These are phyloP conservation scores for Jackrogersella minutella DNA, from an alignment of 495 filamentous ascomycete genomes.

Conservation along the genomic window DNA sequence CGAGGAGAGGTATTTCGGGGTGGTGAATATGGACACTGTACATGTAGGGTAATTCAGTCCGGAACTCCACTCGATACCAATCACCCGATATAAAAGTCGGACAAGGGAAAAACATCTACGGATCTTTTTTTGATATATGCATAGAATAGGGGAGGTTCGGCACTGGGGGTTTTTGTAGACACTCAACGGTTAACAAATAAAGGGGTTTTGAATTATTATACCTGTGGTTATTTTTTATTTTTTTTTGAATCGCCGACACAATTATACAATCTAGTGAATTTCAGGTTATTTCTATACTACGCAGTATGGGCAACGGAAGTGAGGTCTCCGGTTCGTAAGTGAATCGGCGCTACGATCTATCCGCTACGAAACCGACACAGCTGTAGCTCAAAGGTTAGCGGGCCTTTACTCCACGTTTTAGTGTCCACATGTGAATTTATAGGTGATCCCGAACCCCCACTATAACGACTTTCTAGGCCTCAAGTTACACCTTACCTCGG, in stretches of 20 bases:
- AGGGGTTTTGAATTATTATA: constrained; percentile 1
- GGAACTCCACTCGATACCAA: constrained; percentile 41
- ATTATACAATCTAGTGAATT: too few species aligned
- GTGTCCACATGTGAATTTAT: constrained; percentile 1
- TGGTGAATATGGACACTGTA: constrained; percentile 26
- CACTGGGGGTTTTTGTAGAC: constrained; percentile 1
- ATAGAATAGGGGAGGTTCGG: constrained; percentile 17
- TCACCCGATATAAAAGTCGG: constrained; percentile 19
- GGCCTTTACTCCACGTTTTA: too few species aligned
- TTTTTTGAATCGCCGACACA: too few species aligned
- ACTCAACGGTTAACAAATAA: constrained; percentile 18
- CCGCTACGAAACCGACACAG: constrained; percentile 11
- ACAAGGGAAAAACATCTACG: constrained; percentile 13
- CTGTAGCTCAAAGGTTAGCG: constrained; percentile 4
- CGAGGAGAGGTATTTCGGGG: not conserved
- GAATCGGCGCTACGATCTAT: constrained; percentile 16
- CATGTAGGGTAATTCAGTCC: constrained; percentile 35
- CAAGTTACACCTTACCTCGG: constrained; percentile 8
- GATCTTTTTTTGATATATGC: too few species aligned
- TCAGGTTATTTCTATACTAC: too few species aligned
- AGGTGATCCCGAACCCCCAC: not conserved
- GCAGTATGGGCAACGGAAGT: too few species aligned
- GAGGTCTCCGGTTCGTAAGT: too few species aligned
- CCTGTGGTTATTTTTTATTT: not conserved
- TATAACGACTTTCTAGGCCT: not conserved